Evolutionary conservation across 2,329 filamentous ascomycete species (phyloP).

Genomic region (Mycosphaerella sp.): DNA sequence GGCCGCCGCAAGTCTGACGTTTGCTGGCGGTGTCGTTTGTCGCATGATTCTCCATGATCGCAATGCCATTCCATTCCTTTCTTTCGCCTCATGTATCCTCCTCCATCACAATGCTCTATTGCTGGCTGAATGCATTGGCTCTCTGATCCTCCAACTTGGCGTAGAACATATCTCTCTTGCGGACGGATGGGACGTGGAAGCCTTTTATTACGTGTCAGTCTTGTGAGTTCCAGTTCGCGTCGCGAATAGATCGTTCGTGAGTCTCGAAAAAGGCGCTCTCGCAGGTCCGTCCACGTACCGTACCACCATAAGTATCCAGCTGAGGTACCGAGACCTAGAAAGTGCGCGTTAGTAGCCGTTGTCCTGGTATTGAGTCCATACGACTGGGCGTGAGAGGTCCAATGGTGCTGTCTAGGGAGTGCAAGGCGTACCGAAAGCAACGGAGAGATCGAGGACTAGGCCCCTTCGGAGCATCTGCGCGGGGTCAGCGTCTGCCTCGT

Average conservation of each 20-base stretch:
- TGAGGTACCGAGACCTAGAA: conserved; percentile 54
- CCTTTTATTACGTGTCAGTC: conserved; percentile 36
- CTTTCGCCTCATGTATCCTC: neutral
- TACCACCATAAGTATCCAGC: conserved; percentile 64
- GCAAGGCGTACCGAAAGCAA: conserved; percentile 54
- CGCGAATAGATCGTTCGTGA: neutral
- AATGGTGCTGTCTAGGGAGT: conserved; percentile 1
- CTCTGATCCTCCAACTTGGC: conserved; percentile 58
- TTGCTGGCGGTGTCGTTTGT: neutral
- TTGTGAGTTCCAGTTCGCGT: conserved; percentile 1
- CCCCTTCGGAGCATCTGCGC: conserved; percentile 58
- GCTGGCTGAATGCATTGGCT: conserved; percentile 42
- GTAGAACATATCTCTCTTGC: conserved; percentile 59
- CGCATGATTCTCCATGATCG: conserved; percentile 6
- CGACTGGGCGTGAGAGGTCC: neutral
- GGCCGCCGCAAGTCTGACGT: neutral
- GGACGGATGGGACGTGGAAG: conserved; percentile 59
- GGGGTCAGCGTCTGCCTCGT: conserved; percentile 23
- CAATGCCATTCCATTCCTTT: neutral
- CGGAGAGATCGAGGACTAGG: conserved; percentile 61
- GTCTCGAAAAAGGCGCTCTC: neutral
- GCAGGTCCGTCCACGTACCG: conserved; percentile 41
- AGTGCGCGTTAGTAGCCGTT: neutral
- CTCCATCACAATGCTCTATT: neutral
- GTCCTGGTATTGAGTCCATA: neutral